phyloP scores from a whole-genome alignment of 192 early-diverging fungal genomes.

The Borealophlyctis nickersoniae region DNA sequence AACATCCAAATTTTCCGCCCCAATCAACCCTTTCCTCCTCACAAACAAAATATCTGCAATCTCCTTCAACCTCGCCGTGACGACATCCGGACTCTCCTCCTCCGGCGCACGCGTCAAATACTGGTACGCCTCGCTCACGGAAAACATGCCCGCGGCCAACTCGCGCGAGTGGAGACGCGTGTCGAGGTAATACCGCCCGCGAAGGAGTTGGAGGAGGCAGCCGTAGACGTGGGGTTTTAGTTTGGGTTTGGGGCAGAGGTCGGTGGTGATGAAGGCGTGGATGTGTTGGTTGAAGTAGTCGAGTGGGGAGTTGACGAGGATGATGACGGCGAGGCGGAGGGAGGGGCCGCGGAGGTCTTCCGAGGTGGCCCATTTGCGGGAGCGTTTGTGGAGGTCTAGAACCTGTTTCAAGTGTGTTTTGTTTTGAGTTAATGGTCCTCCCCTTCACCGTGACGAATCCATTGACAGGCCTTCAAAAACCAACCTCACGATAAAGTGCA shows the following conservation, averaged over 20 bases:
- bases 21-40: slow-evolving; percentile 28
- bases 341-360: slow-evolving; percentile 40
- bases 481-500: slow-evolving; percentile 29
- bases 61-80: slow-evolving; percentile 36
- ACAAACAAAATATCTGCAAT: slow-evolving; percentile 48
- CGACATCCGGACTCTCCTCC: slow-evolving; percentile 37
- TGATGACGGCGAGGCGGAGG: slow-evolving; percentile 38
- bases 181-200: slow-evolving; percentile 46
- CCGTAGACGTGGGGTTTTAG: slow-evolving; percentile 36
- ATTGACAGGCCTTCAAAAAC: too few relatives aligned
- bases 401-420: too few relatives aligned
- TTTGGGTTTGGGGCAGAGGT: slow-evolving; percentile 37
- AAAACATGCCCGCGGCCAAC: slow-evolving; percentile 28
- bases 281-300: slow-evolving; percentile 44
- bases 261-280: slow-evolving; percentile 30
- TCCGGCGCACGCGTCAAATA: slow-evolving; percentile 29
- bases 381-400: slow-evolving; percentile 32
- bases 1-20: slow-evolving; percentile 38
- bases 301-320: slow-evolving; percentile 37
- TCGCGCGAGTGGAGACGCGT: slow-evolving; percentile 28
- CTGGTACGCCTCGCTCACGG: slow-evolving; percentile 11
- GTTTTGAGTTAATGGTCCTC: too few relatives aligned
- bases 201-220: slow-evolving; percentile 42
- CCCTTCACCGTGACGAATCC: too few relatives aligned
- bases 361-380: slow-evolving; percentile 36